Percentiles rank a stretch among this genome's conserved stretches.
phyloP scores from a whole-genome alignment of 371 early-diverging fungal genomes.

The Mucor mucedo region DNA sequence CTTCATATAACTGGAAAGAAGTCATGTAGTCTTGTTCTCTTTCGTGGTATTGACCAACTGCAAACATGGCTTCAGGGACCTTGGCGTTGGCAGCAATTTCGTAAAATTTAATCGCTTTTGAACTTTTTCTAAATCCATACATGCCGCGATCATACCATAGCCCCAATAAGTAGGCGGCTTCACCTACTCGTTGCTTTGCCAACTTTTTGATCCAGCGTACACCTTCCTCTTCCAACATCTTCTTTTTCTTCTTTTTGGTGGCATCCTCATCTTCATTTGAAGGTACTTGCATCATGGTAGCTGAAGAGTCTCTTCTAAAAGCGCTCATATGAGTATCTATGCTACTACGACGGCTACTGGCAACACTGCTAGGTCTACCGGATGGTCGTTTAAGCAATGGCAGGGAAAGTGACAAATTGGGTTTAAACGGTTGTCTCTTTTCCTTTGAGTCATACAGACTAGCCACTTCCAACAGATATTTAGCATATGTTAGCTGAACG shows the following conservation, averaged over 20 bases:
- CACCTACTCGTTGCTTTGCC: conserved; percentile 68
- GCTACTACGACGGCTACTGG: conserved; percentile 23
- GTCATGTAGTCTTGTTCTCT: conserved; percentile 62
- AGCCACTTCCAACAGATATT: conserved; percentile 71
- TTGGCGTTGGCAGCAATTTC: conserved; percentile 38
- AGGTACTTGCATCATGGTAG: neutral
- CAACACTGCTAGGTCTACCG: conserved; percentile 11
- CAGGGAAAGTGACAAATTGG: conserved; percentile 18
- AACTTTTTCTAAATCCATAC: conserved; percentile 60
- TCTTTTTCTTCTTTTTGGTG: conserved; percentile 27
- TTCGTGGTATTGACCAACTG: conserved; percentile 52
- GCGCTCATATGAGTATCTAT: conserved; percentile 19
- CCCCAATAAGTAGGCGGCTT: conserved; percentile 74
- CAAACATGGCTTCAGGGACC: conserved; percentile 48
- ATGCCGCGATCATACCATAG: conserved; percentile 71
- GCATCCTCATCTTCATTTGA: conserved; percentile 3
- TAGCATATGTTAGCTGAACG: conserved; percentile 85
- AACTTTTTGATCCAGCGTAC: conserved; percentile 76
- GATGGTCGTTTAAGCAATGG: conserved; percentile 3
- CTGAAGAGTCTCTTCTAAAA: conserved; percentile 8
- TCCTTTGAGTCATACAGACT: conserved; percentile 29
- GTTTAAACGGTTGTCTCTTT: conserved; percentile 4
- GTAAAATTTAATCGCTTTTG: conserved; percentile 52
- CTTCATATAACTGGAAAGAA: conserved; percentile 76
- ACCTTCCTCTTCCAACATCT: conserved; percentile 59